Evolutionary conservation across 2,329 filamentous ascomycete species (phyloP).

Genomic region (Aspergillus awamori): DNA sequence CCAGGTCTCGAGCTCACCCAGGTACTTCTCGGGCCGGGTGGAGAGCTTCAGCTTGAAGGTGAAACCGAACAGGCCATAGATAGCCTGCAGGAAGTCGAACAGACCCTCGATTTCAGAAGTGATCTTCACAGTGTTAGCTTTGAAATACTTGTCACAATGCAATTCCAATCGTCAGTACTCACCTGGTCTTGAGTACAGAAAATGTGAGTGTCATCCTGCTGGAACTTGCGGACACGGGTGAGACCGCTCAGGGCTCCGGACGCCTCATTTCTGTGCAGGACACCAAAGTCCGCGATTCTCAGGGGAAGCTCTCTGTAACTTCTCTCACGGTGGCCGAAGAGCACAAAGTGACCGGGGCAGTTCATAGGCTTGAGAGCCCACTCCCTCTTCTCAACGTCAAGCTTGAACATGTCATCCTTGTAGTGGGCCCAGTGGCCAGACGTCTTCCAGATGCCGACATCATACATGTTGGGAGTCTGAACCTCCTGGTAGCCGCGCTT

Average conservation of each 20-base stretch:
- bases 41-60: slow-evolving; percentile 94
- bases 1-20: slow-evolving; percentile 87
- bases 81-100: slow-evolving; percentile 81
- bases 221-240: slow-evolving; percentile 89
- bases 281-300: slow-evolving; percentile 92
- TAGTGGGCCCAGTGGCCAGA: slow-evolving; percentile 95
- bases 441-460: slow-evolving; percentile 87
- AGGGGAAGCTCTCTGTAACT: slow-evolving; percentile 90
- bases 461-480: slow-evolving; percentile 95
- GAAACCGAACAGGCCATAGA: slow-evolving; percentile 83
- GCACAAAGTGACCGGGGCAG: slow-evolving; percentile 89
- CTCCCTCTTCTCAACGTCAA: slow-evolving; percentile 77
- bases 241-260: slow-evolving; percentile 89
- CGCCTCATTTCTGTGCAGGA: slow-evolving; percentile 91
- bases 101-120: slow-evolving; percentile 74
- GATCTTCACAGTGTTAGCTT: slow-evolving; percentile 48
- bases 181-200: slow-evolving; percentile 84
- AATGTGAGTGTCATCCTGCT: slow-evolving; percentile 95
- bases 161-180: slow-evolving; percentile 8
- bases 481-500: slow-evolving; percentile 94
- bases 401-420: slow-evolving; percentile 94
- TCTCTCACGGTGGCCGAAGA: slow-evolving; percentile 80
- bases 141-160: not conserved
- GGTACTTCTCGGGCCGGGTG: slow-evolving; percentile 83
- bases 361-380: slow-evolving; percentile 97